phyloP scores from a whole-genome alignment of 2,329 filamentous ascomycete genomes.

The Rhytidhysteron rufulum region DNA sequence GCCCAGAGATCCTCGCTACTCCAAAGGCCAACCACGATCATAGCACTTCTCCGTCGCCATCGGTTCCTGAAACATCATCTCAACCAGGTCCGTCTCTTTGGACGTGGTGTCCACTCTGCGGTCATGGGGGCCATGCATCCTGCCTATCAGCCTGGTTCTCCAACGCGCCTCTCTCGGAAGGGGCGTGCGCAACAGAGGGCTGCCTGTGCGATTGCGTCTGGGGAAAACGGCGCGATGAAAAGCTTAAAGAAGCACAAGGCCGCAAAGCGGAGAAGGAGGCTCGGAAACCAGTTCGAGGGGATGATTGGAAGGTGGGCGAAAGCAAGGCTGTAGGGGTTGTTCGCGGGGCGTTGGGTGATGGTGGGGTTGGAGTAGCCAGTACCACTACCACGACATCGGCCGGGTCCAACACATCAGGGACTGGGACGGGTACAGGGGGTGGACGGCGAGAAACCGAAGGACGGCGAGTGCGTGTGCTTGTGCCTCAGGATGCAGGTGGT shows the following conservation, averaged over 20 bases:
- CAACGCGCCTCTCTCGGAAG: conserved; percentile 44
- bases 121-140: conserved; percentile 56
- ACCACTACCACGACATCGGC: too few species aligned
- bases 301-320: conserved; percentile 41
- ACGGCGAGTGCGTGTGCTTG: conserved; percentile 28
- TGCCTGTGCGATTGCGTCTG: conserved; percentile 59
- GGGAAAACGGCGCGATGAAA: conserved; percentile 38
- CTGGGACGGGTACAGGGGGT: conserved; percentile 4
- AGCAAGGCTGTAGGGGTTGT: conserved; percentile 41
- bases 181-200: conserved; percentile 55
- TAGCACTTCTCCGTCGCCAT: conserved; percentile 14
- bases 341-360: conserved; percentile 27
- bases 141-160: conserved; percentile 57
- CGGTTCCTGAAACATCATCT: conserved; percentile 16
- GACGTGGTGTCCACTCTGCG: conserved; percentile 58
- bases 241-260: conserved; percentile 23
- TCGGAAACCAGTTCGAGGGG: conserved; percentile 32
- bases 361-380: conserved; percentile 3
- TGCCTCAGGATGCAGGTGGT: conserved; percentile 7
- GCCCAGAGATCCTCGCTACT: background rate
- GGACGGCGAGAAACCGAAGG: conserved; percentile 13
- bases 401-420: too few species aligned
- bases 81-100: conserved; percentile 40
- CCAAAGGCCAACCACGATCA: background rate
- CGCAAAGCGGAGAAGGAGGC: conserved; percentile 32